phyloP scores from a whole-genome alignment of 2,329 filamentous ascomycete genomes.

The Stachybotrys echinatus region DNA sequence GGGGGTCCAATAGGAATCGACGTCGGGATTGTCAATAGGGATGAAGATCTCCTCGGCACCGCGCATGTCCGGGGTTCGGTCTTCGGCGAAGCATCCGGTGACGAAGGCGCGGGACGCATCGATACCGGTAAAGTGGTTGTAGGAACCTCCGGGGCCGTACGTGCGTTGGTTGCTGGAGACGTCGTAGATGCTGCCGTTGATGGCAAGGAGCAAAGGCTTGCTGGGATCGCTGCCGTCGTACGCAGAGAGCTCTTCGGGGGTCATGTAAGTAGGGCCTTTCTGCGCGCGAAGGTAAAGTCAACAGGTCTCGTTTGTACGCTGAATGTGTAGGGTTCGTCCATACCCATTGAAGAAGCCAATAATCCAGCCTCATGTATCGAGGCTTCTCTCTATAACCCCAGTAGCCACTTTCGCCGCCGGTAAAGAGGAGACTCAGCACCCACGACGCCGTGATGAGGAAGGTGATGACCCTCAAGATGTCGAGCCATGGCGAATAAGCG shows the following conservation, averaged over 20 bases:
- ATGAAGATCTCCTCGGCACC: conserved; percentile 86
- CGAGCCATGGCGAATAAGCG: conserved; percentile 55
- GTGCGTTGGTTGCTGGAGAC: conserved; percentile 63
- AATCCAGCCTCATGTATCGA: conserved; percentile 53
- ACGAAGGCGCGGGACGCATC: conserved; percentile 88
- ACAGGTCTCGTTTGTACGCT: too few species aligned
- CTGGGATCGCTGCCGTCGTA: conserved; percentile 74
- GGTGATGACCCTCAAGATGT: conserved; percentile 63
- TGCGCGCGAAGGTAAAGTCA: conserved; percentile 19
- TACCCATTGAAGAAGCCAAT: conserved; percentile 52
- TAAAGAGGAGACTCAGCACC: conserved; percentile 72
- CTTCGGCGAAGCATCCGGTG: conserved; percentile 86
- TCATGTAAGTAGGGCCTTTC: conserved; percentile 62
- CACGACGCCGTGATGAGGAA: conserved; percentile 62
- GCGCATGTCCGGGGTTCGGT: conserved; percentile 76
- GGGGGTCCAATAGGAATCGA: conserved; percentile 54
- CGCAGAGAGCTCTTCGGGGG: conserved; percentile 63
- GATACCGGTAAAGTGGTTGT: conserved; percentile 78
- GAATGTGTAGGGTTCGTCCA: too few species aligned
- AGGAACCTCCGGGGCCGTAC: conserved; percentile 81
- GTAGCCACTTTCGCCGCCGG: conserved; percentile 61
- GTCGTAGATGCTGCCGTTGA: conserved; percentile 85
- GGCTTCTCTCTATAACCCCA: conserved; percentile 61
- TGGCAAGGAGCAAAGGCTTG: conserved; percentile 82
- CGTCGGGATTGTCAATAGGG: conserved; percentile 54